A percentile compares a stretch with the other conserved stretches of the same genome.
Evolutionary conservation across 2,329 filamentous ascomycete species (phyloP).

Genomic region (Coniochaeta ligniaria): DNA sequence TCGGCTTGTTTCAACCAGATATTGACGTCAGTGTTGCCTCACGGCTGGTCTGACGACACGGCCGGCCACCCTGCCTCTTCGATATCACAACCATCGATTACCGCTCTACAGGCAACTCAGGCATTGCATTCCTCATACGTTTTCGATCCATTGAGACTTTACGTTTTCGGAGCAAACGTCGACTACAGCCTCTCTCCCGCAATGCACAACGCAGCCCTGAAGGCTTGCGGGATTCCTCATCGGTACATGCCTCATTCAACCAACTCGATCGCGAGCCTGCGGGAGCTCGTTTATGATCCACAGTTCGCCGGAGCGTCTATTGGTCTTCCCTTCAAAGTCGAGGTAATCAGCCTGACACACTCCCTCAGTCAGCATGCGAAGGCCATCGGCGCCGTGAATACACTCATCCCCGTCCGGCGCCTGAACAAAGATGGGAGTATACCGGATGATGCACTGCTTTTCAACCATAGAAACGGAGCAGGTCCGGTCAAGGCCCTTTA

Average conservation of each 20-base stretch:
- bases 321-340: slow-evolving; percentile 68
- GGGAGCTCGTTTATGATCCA: slow-evolving; percentile 54
- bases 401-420: slow-evolving; percentile 62
- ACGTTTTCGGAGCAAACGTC: slow-evolving; percentile 67
- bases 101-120: slow-evolving; percentile 54
- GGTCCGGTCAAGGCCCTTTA: slow-evolving; percentile 64
- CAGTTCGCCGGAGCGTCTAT: slow-evolving; percentile 67
- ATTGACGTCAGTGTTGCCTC: slow-evolving; percentile 52
- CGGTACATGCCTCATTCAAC: slow-evolving; percentile 59
- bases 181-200: slow-evolving; percentile 68
- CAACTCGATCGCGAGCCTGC: slow-evolving; percentile 53
- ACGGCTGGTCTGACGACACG: slow-evolving; percentile 19
- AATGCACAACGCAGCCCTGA: slow-evolving; percentile 68
- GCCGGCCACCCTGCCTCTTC: slow-evolving; percentile 19
- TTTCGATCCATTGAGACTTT: slow-evolving; percentile 63
- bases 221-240: slow-evolving; percentile 62
- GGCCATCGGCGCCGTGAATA: slow-evolving; percentile 72
- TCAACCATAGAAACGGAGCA: slow-evolving; percentile 51
- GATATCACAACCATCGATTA: slow-evolving; percentile 31
- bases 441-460: slow-evolving; percentile 44
- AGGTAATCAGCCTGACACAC: slow-evolving; percentile 61
- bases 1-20: slow-evolving; percentile 62
- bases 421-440: slow-evolving; percentile 45
- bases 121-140: slow-evolving; percentile 61
- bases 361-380: slow-evolving; percentile 65